A percentile compares a stretch with the other conserved stretches of the same genome.
These are phyloP conservation scores for Prototheca wickerhamii DNA, from an alignment of 163 green algal species.

Conservation along the genomic window DNA sequence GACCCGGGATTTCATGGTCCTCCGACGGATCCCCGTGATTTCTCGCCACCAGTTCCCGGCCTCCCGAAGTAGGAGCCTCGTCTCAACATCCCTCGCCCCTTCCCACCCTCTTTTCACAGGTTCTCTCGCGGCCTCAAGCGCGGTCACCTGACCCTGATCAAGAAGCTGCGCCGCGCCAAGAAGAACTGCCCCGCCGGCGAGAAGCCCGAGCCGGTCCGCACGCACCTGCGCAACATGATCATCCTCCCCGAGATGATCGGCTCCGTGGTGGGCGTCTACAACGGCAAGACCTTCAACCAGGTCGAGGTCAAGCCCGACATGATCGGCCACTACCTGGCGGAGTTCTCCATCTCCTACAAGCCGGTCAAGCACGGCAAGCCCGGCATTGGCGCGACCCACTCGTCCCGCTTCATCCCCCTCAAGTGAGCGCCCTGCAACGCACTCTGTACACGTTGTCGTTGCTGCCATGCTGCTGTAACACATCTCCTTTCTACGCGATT, in stretches of 20 bases:
- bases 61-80: no score
- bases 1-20: no score
- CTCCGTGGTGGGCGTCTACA: constrained; percentile 96
- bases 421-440: no score
- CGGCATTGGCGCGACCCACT: constrained; percentile 91
- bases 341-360: constrained; percentile 99
- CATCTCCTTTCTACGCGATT: not conserved
- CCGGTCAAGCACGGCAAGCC: constrained; percentile 94
- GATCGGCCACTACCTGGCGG: constrained; percentile 96
- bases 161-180: constrained; percentile 96
- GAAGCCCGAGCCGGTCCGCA: constrained; percentile 97
- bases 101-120: constrained; percentile 32
- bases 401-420: constrained; percentile 89
- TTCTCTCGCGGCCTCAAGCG: constrained; percentile 95
- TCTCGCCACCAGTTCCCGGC: no score
- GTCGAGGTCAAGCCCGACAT: constrained; percentile 97
- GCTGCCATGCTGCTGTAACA: not conserved
- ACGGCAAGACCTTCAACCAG: constrained; percentile 99
- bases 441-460: no score
- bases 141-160: constrained; percentile 91
- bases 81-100: not conserved
- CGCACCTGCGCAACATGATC: constrained; percentile 98
- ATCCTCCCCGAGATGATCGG: constrained; percentile 99
- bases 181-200: constrained; percentile 69
- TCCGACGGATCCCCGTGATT: no score